Base-by-base conservation (phyloP, 2,329 filamentous ascomycete genomes). In the Colletotrichum sansevieriae region DNA sequence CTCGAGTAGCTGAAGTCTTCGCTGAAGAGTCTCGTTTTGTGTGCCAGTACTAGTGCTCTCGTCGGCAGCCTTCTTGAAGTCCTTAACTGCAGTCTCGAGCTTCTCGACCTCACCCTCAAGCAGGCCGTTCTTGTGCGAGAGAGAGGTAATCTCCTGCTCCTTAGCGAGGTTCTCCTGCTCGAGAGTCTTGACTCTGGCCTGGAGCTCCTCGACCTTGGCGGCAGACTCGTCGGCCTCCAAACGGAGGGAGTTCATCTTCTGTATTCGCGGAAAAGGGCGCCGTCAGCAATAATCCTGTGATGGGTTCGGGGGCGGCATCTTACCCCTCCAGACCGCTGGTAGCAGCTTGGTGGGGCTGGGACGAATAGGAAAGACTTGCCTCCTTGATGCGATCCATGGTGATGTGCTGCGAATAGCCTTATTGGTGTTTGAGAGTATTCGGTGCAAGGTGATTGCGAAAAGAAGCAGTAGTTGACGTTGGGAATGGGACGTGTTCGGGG, bases 211-310 rank as follows among this genome's bases (percentile, higher is more conserved):
- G 73, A 91, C 91, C 85, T 95, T 92, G 79, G 86, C 83, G 73
- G 90, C 84, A 73, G 93, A 91, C 80, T 96, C 92, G 79, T 98
- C 96, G 78, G 94, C 92, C 88, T 98, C 94, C 83, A 95, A 84
- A 80, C 95, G 95, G 85, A 99, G 94, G 82, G 91, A 87, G 86
- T 92, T 92, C 93, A 98, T 95, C 91, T 94, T 95, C 95, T 98
- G 72, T 71, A 39, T 43, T 70, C 35, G 10, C 18, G 47, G n/a
- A 60, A 71, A 55, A 56, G 47, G 47, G 15, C 20, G 29, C 65
- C 52, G 64, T 70, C 65, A 72, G 68, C 60, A 71, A 64, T 52
- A 43, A 65, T 65, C 56, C 62, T 52, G 63, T 62, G 41, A 70
- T 47, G 47, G 58, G 20, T 61, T 54, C 56, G 44, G 46, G 39